Base-by-base conservation (phyloP, 768 basidiomycete genomes). In the Imleria badia region DNA sequence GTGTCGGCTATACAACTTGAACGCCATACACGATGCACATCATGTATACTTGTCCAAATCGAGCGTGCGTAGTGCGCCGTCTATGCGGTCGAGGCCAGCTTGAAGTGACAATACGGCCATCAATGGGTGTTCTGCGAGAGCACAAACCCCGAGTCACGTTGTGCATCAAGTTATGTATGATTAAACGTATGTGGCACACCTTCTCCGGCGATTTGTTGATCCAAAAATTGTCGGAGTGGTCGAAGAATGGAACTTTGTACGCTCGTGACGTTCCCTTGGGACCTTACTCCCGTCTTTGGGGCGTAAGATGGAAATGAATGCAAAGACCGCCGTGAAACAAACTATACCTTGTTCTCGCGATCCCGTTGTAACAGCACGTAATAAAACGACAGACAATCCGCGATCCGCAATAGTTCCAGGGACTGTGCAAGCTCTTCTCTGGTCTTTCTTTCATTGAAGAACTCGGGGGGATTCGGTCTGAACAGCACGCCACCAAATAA, bases 371-470 rank as follows among this genome's bases (percentile, higher is more conserved):
- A 62, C 17, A 90, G 72, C 33, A 86, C 75, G 59, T 86, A 90
- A 63, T 86, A 87, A 47, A 91, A 76, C 17, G 82, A 81, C 6
- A 92, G 71, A 56, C 80, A 83, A 56, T 90, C 87, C 0, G 80
- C 76, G 22, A 92, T 72, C 39, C 89, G 75, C 20, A 77, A 61
- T n/a, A 83, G 73, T 61, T 91, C 89, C 10, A 78, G 70, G 0
- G 80, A 81, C 23, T 80, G 75, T 31, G 79, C 72, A 15, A 89
- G 73, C 36, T 81, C 79, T 14, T 75, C 68, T 6, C 79, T 60
- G 0, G 78, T 65, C 14, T 69, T 67, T 23, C 61, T 43, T 11
- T 66, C 55, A 5, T 62, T 50, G 30, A 89, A 79, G 15, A 84
- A 67, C 55, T 82, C 80, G 0, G 77, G 74, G 0, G 86, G 83